Conservation (phyloP, 2,329 filamentous ascomycete genomes). For the Mollisia scopiformis region DNA sequence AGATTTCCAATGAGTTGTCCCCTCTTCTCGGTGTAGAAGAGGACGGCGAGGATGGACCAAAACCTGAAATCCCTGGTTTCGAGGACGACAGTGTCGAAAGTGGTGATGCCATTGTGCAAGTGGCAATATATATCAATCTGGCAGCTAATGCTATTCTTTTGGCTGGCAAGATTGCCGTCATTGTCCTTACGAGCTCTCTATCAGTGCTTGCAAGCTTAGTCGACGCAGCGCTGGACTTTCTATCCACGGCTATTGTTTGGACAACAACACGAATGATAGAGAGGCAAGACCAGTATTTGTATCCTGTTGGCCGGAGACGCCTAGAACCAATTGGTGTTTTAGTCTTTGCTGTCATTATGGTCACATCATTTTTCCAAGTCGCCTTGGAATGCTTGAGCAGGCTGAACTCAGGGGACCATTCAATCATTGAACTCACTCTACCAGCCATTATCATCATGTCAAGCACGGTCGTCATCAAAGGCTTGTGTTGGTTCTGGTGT, state of each 20-base stretch:
- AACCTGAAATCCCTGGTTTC: constrained; percentile 68
- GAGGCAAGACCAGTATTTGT: constrained; percentile 44
- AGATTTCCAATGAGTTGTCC: constrained; percentile 64
- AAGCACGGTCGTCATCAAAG: constrained; percentile 60
- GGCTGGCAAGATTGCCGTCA: constrained; percentile 57
- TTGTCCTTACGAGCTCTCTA: constrained; percentile 57
- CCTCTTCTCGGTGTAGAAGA: constrained; percentile 53
- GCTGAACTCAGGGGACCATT: constrained; percentile 51
- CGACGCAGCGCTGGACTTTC: constrained; percentile 62
- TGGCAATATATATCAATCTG: constrained; percentile 79
- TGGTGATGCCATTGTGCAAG: constrained; percentile 73
- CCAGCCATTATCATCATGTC: constrained; percentile 60
- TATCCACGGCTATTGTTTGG: constrained; percentile 65
- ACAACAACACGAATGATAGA: constrained; percentile 60
- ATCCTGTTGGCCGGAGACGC: constrained; percentile 59
- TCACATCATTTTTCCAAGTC: constrained; percentile 64
- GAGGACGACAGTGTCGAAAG: constrained; percentile 76
- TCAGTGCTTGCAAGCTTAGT: constrained; percentile 64
- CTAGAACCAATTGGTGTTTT: constrained; percentile 65
- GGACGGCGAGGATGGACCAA: constrained; percentile 46
- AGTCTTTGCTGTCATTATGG: constrained; percentile 66
- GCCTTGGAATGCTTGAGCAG: constrained; percentile 62
- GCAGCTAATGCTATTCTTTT: constrained; percentile 61
- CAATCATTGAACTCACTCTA: constrained; percentile 51
- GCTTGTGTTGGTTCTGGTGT: constrained; percentile 62